phyloP scores from a whole-genome alignment of 2,329 filamentous ascomycete genomes.

The Epichloe typhina region DNA sequence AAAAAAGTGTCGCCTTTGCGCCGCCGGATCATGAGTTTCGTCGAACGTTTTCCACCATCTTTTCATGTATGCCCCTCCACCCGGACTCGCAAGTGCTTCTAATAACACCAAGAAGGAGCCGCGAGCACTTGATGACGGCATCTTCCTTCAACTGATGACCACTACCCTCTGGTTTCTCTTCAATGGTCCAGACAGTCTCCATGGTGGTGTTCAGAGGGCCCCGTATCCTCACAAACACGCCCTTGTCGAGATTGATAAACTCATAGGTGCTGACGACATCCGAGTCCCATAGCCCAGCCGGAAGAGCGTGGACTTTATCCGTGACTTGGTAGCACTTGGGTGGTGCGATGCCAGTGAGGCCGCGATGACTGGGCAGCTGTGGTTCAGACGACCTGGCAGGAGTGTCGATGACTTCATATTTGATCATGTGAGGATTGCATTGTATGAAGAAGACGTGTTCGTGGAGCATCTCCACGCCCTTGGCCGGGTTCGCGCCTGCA shows the following conservation, averaged over 20 bases:
- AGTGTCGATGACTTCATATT: conserved; percentile 24
- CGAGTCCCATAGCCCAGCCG: conserved; percentile 41
- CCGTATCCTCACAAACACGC: conserved; percentile 37
- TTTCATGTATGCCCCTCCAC: conserved; percentile 37
- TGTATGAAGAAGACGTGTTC: conserved; percentile 38
- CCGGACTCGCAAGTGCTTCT: conserved; percentile 37
- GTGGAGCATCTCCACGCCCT: conserved; percentile 33
- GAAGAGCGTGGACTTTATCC: conserved; percentile 37
- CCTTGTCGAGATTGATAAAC: conserved; percentile 34
- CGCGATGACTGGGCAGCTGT: conserved; percentile 17
- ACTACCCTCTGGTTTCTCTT: conserved; percentile 16
- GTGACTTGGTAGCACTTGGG: conserved; percentile 33
- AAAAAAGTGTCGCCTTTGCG: too few species aligned
- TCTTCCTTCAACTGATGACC: conserved; percentile 34
- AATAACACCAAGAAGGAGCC: conserved; percentile 33
- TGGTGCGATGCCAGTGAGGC: conserved; percentile 12
- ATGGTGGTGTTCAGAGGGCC: conserved; percentile 38
- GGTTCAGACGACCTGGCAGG: conserved; percentile 13
- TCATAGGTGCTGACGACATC: conserved; percentile 41
- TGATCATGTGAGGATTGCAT: conserved; percentile 38
- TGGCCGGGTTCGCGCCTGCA: conserved; percentile 17
- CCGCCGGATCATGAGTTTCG: background rate
- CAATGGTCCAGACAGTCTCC: conserved; percentile 38
- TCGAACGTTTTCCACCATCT: conserved; percentile 26
- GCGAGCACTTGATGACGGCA: conserved; percentile 35